Percentiles rank a stretch among this genome's conserved stretches.
phyloP scores from a whole-genome alignment of 2,329 filamentous ascomycete species.

The Aureobasidium namibiae region DNA sequence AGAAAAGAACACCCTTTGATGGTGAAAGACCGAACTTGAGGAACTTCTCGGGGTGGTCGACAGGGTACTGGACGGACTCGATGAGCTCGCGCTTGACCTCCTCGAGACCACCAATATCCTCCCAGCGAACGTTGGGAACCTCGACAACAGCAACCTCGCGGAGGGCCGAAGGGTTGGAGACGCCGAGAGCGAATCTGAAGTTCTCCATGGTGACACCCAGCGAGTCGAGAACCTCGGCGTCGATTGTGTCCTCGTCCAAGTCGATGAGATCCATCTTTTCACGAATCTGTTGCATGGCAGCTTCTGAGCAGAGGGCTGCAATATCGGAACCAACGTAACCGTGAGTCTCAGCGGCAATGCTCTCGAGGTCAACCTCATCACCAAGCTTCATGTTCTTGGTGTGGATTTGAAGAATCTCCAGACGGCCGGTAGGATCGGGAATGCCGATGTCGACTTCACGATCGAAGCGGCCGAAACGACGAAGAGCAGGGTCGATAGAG shows the following conservation, averaged over 20 bases:
- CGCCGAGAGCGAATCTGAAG: conserved; percentile 96
- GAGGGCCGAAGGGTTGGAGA: conserved; percentile 96
- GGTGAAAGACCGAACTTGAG: conserved; percentile 99
- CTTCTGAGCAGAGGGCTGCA: conserved; percentile 95
- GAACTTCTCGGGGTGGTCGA: conserved; percentile 99
- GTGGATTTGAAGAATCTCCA: conserved; percentile 98
- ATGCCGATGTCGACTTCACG: conserved; percentile 98
- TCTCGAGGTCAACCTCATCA: conserved; percentile 93
- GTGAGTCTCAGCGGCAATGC: conserved; percentile 95
- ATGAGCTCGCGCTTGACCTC: conserved; percentile 99
- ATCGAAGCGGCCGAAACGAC: conserved; percentile 97
- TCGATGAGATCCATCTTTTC: conserved; percentile 99
- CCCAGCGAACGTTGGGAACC: conserved; percentile 98
- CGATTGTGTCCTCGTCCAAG: conserved; percentile 96
- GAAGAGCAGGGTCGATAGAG: conserved; percentile 94
- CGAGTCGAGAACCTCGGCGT: conserved; percentile 95
- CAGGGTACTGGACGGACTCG: conserved; percentile 97
- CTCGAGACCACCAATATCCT: conserved; percentile 97
- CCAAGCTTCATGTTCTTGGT: conserved; percentile 99
- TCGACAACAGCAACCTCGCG: conserved; percentile 98
- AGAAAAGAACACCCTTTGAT: conserved; percentile 97
- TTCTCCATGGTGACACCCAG: conserved; percentile 99
- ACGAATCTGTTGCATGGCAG: conserved; percentile 99
- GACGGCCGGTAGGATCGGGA: conserved; percentile 92
- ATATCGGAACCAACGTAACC: conserved; percentile 98